Base-by-base conservation (phyloP, 768 basidiomycete genomes). In the Podaxis sp. region DNA sequence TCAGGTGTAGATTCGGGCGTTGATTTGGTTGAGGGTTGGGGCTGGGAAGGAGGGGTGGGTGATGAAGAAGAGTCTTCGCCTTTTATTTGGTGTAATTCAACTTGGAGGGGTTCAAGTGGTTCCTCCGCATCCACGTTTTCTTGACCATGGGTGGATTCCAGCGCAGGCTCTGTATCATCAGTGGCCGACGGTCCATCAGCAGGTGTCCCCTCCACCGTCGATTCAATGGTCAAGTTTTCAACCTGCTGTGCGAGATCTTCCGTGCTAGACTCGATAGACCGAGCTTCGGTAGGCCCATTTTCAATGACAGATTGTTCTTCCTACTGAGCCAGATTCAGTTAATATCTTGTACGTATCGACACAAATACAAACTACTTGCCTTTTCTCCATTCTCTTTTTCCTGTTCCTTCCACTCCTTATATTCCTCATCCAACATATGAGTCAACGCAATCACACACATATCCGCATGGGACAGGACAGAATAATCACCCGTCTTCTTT, bases 401-500 rank as follows among this genome's bases (percentile, higher is more conserved):
- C 46, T 71, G 66, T 46, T 75, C 67, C 64, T 75, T 76, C 64
- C 75, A 75, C 60, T 72, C 60, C 22, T 80, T 80, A 40, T 78
- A 82, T 71, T 81, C 80, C 59, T 86, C 78, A 67, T 93, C 86
- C 60, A 96, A 76, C 24, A 87, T 82, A 71, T 91, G 88, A 5
- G 95, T 94, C 67, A 99, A 79, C 1, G 97, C 96, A 55, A 99
- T 76, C 40, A 99, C 87, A 68, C 90, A 89, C 46, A 99, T 73
- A 87, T 99, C 97, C 13, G 95, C 83, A 73, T 89, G 85, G 13
- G 95, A 97, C 41, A 99, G 81, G 52, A 95, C 96, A 48, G 92
- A 80, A 72, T 95, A 96, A 75, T 99, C 97, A 72, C 97, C 97
- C 0, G 96, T 96, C 80, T 93, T 93, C 80, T 95, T 96, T 3